Base-by-base conservation (phyloP, 768 basidiomycete genomes). In the Panellus pusillus region DNA sequence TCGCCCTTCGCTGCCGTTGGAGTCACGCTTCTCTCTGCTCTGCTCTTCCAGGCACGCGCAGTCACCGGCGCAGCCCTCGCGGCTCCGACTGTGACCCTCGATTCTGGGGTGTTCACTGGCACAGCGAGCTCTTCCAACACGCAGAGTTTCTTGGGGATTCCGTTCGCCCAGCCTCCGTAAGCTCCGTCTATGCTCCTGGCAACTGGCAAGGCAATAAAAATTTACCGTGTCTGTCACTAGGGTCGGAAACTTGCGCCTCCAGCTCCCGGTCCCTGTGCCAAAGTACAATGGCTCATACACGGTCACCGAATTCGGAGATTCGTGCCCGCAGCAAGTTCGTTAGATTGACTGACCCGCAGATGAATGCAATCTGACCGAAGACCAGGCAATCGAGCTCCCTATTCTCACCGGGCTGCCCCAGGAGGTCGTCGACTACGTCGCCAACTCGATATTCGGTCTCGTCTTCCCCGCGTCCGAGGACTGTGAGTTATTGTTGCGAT, bases 281-380 rank as follows among this genome's bases (percentile, higher is more conserved):
- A 58, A 73, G 14, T 80, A 79, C 60, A 71, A 50, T 2, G 72
- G 72, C 14, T 66, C 60, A 11, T 63, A 72, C 42, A 63, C 63
- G 29, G 80, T 75, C 6, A 74, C 69, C 1, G 54, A 64, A 0
- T 78, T 72, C 56, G 80, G 79, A 0, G 69, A 71, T 9, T 66
- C 77, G n/a, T 83, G 80, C 52, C 77, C 77, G 4, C 77, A 79
- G 44, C 76, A 78, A 54, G 32, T 35, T 9, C 32, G 32, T 35
- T n/a, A n/a, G n/a, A n/a, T n/a, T 35, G 32, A 35, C 24, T 6
- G 24, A 24, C 6, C 6, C 24, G 24, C 24, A 24, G 24, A 24
- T 24, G 24, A 24, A 24, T 24, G 24, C 6, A 24, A 24, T 24
- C 24, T 24, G 24, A 24, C 24, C 24, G 8, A 35, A 11, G 32